phyloP scores from a whole-genome alignment of 2,329 filamentous ascomycete genomes.

The Leptographium radiaticola region DNA sequence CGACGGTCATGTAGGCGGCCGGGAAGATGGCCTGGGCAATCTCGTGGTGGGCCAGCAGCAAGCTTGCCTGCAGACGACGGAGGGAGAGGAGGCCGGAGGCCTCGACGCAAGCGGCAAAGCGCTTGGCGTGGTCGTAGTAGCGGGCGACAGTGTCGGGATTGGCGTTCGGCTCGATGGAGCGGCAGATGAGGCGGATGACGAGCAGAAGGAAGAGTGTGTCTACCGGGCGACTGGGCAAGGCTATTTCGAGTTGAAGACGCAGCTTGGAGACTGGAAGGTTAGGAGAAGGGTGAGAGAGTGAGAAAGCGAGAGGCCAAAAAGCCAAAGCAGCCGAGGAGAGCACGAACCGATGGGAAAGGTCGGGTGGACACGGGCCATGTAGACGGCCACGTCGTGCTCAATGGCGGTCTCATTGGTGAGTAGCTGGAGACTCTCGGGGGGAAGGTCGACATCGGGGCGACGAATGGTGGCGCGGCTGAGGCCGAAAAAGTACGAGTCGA shows the following conservation, averaged over 20 bases:
- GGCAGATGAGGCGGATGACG: slow-evolving; percentile 2
- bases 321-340: background rate
- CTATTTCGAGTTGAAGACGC: background rate
- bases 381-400: background rate
- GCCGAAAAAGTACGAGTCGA: slow-evolving; percentile 9
- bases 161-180: background rate
- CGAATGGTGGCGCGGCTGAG: background rate
- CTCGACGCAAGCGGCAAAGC: slow-evolving; percentile 3
- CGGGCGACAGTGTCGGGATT: background rate
- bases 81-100: slow-evolving; percentile 3
- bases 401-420: background rate
- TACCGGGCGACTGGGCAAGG: background rate
- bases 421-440: slow-evolving; percentile 1
- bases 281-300: background rate
- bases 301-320: background rate
- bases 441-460: background rate
- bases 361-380: slow-evolving; percentile 6
- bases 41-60: slow-evolving; percentile 8
- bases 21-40: slow-evolving; percentile 6
- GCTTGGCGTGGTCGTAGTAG: slow-evolving; percentile 5
- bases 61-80: slow-evolving; percentile 4
- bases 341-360: slow-evolving; percentile 6
- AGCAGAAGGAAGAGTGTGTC: slow-evolving; percentile 4
- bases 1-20: slow-evolving; percentile 9
- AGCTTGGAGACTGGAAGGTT: slow-evolving; percentile 3